phyloP scores from a whole-genome alignment of 2,329 filamentous ascomycete genomes.

The Cladosporium sp. region DNA sequence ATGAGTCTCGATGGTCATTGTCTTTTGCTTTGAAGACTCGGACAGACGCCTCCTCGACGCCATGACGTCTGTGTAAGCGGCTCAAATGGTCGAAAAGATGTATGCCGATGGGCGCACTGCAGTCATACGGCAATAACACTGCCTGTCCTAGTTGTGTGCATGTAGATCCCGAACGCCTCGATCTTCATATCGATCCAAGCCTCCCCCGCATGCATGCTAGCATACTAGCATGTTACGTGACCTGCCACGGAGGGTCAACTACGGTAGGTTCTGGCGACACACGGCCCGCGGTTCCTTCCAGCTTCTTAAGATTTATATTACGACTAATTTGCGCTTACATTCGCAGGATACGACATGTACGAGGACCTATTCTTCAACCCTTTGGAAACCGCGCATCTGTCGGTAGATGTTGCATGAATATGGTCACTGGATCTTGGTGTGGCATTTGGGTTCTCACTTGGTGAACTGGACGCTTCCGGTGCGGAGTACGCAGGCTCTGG shows the following conservation, averaged over 20 bases:
- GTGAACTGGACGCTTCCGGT: background rate
- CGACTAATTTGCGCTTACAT: background rate
- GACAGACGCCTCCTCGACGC: background rate
- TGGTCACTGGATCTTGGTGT: background rate
- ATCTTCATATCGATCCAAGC: background rate
- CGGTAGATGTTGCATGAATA: background rate
- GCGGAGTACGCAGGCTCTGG: background rate
- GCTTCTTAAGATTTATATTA: background rate
- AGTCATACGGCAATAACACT: conserved; percentile 12
- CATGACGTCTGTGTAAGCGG: background rate
- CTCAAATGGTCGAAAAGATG: background rate
- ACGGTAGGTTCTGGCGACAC: background rate
- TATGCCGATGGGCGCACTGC: background rate
- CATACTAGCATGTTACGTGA: background rate
- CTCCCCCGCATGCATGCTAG: conserved; percentile 1
- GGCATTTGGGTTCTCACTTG: background rate
- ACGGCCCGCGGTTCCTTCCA: conserved; percentile 11
- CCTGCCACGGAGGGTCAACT: background rate
- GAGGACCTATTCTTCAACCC: background rate
- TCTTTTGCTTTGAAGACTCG: background rate
- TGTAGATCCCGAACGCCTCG: background rate
- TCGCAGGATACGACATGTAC: background rate
- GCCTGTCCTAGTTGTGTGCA: background rate
- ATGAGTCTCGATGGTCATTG: background rate
- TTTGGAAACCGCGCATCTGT: background rate